Conservation (phyloP, 2,329 filamentous ascomycete species). For the Fusarium sp. region DNA sequence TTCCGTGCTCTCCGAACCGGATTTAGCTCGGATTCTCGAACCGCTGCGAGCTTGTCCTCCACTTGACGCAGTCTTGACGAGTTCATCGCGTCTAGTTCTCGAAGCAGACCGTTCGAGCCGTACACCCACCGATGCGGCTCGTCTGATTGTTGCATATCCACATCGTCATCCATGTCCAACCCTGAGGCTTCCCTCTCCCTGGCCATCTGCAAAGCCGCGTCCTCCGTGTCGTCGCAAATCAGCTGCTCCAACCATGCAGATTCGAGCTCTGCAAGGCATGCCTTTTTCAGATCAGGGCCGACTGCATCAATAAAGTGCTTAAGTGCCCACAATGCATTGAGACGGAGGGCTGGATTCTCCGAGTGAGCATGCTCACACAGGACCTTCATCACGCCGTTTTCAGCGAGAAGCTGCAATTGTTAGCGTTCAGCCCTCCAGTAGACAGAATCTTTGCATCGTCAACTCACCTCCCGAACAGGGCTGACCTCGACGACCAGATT, state of each 20-base stretch:
- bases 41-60: slow-evolving; percentile 64
- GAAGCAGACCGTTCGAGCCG: slow-evolving; percentile 51
- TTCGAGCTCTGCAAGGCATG: slow-evolving; percentile 83
- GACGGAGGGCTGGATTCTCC: slow-evolving; percentile 81
- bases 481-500: slow-evolving; percentile 93
- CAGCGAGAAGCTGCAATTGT: slow-evolving; percentile 75
- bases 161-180: slow-evolving; percentile 71
- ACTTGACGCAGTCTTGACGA: slow-evolving; percentile 65
- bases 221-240: slow-evolving; percentile 76
- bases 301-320: slow-evolving; percentile 89
- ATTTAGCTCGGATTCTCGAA: slow-evolving; percentile 79
- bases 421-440: slow-evolving; percentile 26
- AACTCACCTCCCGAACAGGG: slow-evolving; percentile 87
- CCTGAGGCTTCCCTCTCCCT: slow-evolving; percentile 48
- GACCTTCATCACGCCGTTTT: slow-evolving; percentile 80
- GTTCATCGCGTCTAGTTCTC: slow-evolving; percentile 53
- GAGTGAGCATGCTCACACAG: slow-evolving; percentile 90
- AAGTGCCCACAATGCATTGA: slow-evolving; percentile 93
- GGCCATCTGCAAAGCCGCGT: slow-evolving; percentile 63
- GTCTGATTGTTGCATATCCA: slow-evolving; percentile 68
- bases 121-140: slow-evolving; percentile 60
- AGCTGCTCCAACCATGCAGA: slow-evolving; percentile 86
- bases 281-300: slow-evolving; percentile 80
- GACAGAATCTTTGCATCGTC: neutral
- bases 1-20: slow-evolving; percentile 77